Base-by-base conservation (phyloP, 768 basidiomycete species). In the Glaciozyma martinii region DNA sequence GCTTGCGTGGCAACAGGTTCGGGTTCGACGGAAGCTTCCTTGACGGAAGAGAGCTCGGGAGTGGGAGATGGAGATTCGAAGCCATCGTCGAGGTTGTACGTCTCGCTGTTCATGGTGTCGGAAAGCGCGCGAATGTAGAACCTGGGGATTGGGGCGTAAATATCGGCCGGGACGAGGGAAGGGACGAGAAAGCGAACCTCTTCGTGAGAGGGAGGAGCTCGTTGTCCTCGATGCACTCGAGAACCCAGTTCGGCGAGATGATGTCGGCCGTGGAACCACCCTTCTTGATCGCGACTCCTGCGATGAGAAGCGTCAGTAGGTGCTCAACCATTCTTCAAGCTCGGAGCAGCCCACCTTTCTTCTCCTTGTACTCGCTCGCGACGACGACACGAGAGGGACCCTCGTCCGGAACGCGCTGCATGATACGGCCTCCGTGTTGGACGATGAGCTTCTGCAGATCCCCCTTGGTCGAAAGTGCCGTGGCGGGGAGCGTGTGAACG, bases 371-470 rank as follows among this genome's bases (percentile, higher is more conserved):
- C 30, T 59, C 29, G 18, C 33, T 7, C 7, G 68, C 56, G 23
- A 70, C 40, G 32, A 70, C 60, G 8, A 66, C 6, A 29, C 62
- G 43, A 2, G 44, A 16, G 5, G 23, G 1, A 0, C 1, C 13
- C 5, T n/a, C 25, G 3, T 57, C 56, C 25, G 56, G 56, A 27
- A 57, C 42, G 9, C 5, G 37, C 56, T 70, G 65, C 9, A 56
- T 52, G 44, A 54, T 74, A 1, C 74, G 68, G 2, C 78, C 79
- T 13, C 79, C 79, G 65, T 79, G 59, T 62, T 75, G 71, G 60
- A 71, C 69, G 16, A 80, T 72, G 15, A 86, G 63, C 43, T 74
- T 78, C 81, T 88, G 75, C 81, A 94, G 75, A 10, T 85, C 82
- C 62, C 80, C 80, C 75, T 87, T 89, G 72, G 61, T 54, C 58